A percentile compares a stretch with the other conserved stretches of the same genome.
Evolutionary conservation across 2,329 filamentous ascomycete species (phyloP).

Genomic region (Colletotrichum godetiae): DNA sequence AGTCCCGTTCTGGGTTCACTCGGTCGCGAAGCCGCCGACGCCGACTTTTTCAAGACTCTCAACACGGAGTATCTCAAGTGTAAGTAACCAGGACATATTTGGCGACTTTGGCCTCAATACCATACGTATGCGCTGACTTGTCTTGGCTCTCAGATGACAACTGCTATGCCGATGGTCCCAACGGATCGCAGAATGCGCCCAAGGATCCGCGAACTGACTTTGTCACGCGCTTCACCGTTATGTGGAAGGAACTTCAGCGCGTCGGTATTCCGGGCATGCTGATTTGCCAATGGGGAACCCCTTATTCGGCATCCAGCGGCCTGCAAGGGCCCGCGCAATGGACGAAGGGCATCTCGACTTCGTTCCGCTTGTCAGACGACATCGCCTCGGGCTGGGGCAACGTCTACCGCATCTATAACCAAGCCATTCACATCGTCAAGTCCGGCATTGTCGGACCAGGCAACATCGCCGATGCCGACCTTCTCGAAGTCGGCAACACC

Average conservation of each 20-base stretch:
- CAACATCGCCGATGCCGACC: not conserved
- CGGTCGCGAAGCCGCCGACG: slow-evolving; percentile 5
- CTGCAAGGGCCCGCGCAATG: not conserved
- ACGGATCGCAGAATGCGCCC: not conserved
- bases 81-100: not conserved
- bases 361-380: not conserved
- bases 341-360: not conserved
- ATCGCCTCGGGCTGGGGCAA: not conserved
- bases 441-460: not conserved
- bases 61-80: slow-evolving; percentile 18
- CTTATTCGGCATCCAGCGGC: not conserved
- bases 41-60: slow-evolving; percentile 16
- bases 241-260: not conserved
- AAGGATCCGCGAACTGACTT: not conserved
- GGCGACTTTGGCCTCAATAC: not conserved
- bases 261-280: not conserved
- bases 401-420: not conserved
- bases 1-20: not conserved
- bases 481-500: not conserved
- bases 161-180: not conserved
- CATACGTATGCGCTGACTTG: not conserved
- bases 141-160: not conserved
- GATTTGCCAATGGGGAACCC: not conserved
- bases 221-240: not conserved
- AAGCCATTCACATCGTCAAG: not conserved